Conservation (phyloP, 2,329 filamentous ascomycete species). For the Aspergillus pseudoviridinutans region DNA sequence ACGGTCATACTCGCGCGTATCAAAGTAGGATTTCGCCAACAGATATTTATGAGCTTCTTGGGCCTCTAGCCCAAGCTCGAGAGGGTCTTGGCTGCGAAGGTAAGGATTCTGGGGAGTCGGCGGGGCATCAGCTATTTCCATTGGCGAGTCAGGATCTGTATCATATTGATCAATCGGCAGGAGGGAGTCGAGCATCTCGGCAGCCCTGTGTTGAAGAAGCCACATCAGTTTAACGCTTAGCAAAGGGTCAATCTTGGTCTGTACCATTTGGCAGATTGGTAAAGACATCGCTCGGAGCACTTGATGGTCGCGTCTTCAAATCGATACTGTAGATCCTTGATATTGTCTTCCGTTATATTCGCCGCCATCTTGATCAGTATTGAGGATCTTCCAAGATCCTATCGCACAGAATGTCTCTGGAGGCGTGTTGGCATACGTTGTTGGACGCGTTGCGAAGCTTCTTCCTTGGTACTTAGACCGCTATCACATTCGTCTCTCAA, state of each 20-base stretch:
- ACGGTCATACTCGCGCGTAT: conserved; percentile 91
- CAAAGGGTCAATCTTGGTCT: background rate
- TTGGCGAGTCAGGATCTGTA: conserved; percentile 56
- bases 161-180: conserved; percentile 55
- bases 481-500: background rate
- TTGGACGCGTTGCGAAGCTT: background rate
- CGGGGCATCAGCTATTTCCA: conserved; percentile 51
- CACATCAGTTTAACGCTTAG: conserved; percentile 9
- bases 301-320: conserved; percentile 83
- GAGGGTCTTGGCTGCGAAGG: conserved; percentile 58
- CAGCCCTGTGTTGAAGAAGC: conserved; percentile 61
- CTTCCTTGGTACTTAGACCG: background rate
- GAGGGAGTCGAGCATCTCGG: conserved; percentile 85
- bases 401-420: conserved; percentile 3
- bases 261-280: conserved; percentile 95
- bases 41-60: conserved; percentile 79
- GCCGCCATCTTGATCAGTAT: conserved; percentile 25
- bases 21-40: conserved; percentile 89
- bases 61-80: conserved; percentile 71
- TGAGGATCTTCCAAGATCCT: background rate
- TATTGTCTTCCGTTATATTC: conserved; percentile 34
- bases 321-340: conserved; percentile 62
- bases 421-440: background rate
- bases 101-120: conserved; percentile 50
- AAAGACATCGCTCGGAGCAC: conserved; percentile 91